Percentiles rank a stretch among this genome's conserved stretches.
These are phyloP conservation scores for Polyplosphaeria fusca DNA, from an alignment of 495 filamentous ascomycete species.

Conservation along the genomic window DNA sequence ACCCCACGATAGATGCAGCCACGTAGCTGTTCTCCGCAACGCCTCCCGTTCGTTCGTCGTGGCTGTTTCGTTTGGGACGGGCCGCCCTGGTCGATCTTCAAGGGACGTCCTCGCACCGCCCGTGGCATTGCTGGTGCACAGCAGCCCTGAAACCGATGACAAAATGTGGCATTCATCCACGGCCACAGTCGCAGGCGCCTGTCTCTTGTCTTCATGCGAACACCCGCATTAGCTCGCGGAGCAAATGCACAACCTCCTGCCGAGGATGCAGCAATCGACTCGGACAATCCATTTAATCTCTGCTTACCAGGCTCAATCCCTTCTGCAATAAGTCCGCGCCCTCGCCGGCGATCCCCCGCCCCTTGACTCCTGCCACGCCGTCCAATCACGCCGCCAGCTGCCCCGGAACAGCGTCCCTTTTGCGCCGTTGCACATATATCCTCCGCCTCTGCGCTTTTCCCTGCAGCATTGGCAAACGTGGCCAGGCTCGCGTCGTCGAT, in stretches of 20 bases:
- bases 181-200: background rate
- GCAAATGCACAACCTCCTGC: background rate
- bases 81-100: too few species aligned
- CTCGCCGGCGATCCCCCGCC: constrained; percentile 19
- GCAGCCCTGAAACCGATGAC: too few species aligned
- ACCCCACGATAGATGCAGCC: too few species aligned
- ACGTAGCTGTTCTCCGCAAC: too few species aligned
- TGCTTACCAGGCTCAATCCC: constrained; percentile 7
- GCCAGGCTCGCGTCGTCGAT: background rate
- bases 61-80: too few species aligned
- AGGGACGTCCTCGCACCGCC: too few species aligned
- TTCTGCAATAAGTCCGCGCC: background rate
- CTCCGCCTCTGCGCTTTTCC: background rate
- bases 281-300: constrained; percentile 10
- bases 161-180: background rate
- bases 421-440: constrained; percentile 3
- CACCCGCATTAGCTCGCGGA: background rate
- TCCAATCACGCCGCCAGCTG: constrained; percentile 7
- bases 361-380: too few species aligned
- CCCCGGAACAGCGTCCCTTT: background rate
- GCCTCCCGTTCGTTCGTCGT: too few species aligned
- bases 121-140: too few species aligned
- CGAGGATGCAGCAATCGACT: background rate
- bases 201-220: background rate
- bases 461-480: background rate